These are phyloP conservation scores for Dalbergia oliveri DNA, from an alignment of 306 rosid genomes.

Conservation along the genomic window DNA sequence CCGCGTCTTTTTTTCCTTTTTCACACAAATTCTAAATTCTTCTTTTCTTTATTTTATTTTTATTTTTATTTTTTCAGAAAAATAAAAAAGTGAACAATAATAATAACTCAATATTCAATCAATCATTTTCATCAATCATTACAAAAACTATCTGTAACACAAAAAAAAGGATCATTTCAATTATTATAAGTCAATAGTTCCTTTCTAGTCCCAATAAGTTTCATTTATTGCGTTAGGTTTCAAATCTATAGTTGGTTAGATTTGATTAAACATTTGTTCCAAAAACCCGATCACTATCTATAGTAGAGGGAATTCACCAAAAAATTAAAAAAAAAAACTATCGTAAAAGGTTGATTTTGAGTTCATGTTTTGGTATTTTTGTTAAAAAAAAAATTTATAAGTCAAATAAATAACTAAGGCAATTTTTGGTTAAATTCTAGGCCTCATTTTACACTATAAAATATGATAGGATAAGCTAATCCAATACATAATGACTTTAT, in stretches of 20 bases:
- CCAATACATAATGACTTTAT: too few species aligned
- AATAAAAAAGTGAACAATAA: neutral
- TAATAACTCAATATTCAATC: slow-evolving; percentile 16
- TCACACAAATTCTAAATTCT: neutral
- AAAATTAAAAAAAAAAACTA: too few species aligned
- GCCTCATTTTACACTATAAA: too few species aligned
- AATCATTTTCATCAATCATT: slow-evolving; percentile 14
- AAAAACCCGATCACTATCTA: neutral
- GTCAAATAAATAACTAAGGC: neutral
- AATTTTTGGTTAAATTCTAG: too few species aligned
- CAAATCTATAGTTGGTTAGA: neutral
- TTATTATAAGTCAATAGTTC: neutral
- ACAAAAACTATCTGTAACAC: neutral
- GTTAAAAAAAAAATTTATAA: neutral
- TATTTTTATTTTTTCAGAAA: too few species aligned
- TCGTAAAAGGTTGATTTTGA: neutral
- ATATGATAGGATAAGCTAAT: too few species aligned
- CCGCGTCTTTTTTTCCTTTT: slow-evolving; percentile 1
- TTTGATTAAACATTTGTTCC: neutral
- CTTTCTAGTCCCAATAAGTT: neutral
- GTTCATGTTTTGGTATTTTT: neutral
- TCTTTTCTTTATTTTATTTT: neutral
- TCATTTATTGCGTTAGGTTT: slow-evolving; percentile 12
- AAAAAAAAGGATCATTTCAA: neutral
- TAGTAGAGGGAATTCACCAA: too few species aligned